Percentiles rank a stretch among this genome's conserved stretches.
These are phyloP conservation scores for Curvularia eragrostidis DNA, from an alignment of 2,329 filamentous ascomycete genomes.

Conservation along the genomic window DNA sequence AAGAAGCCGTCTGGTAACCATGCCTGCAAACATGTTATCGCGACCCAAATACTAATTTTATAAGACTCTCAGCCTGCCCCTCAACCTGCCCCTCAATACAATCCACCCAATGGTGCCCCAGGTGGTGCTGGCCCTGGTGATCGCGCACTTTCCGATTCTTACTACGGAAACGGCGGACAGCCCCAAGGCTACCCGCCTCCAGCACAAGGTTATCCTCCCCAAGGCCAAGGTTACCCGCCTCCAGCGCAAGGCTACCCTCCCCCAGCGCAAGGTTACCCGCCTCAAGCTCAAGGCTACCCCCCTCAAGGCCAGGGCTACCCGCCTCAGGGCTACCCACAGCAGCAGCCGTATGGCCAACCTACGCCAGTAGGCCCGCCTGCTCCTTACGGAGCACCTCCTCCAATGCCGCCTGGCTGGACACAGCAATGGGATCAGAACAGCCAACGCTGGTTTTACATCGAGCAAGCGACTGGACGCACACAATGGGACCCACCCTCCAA, in stretches of 20 bases:
- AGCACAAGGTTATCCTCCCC: constrained; percentile 30
- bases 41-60: constrained; percentile 1
- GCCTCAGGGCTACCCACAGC: constrained; percentile 35
- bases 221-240: constrained; percentile 23
- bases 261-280: too few relatives aligned
- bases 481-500: constrained; percentile 68
- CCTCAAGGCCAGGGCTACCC: constrained; percentile 32
- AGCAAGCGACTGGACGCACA: constrained; percentile 65
- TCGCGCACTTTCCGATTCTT: constrained; percentile 29
- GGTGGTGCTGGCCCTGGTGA: constrained; percentile 29
- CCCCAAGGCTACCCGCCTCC: constrained; percentile 25
- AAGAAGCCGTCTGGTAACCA: constrained; percentile 40
- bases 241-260: constrained; percentile 37
- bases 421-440: constrained; percentile 67
- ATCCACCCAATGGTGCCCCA: constrained; percentile 17
- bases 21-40: neutral
- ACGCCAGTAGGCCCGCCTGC: constrained; percentile 42
- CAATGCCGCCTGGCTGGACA: constrained; percentile 62
- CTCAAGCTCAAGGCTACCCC: constrained; percentile 21
- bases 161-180: constrained; percentile 24
- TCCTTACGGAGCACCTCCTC: constrained; percentile 60
- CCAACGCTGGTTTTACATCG: constrained; percentile 70
- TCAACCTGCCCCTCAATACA: neutral
- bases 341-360: constrained; percentile 34
- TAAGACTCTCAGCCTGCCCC: constrained; percentile 12